Percentiles rank a stretch among this genome's conserved stretches.
These are phyloP conservation scores for Barnettozyma wickerhamii DNA, from an alignment of 805 yeast species.

Conservation along the genomic window DNA sequence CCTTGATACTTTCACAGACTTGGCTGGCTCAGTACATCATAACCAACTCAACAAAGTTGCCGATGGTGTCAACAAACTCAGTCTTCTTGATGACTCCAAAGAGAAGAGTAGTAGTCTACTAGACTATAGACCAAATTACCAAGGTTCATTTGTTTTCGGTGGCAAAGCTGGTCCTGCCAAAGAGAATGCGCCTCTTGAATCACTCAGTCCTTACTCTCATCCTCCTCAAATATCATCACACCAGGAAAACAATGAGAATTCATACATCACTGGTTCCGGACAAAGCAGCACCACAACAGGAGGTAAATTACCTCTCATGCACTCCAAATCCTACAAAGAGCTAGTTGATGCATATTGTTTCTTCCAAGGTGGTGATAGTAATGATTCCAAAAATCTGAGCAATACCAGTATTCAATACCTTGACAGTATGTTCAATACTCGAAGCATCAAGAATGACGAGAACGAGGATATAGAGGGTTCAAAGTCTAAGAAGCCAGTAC, in stretches of 20 bases:
- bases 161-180: background rate
- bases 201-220: background rate
- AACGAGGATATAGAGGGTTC: background rate
- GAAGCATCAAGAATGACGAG: background rate
- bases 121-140: slow-evolving; percentile 1
- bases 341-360: slow-evolving; percentile 59
- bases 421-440: slow-evolving; percentile 2
- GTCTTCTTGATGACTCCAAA: slow-evolving; percentile 6
- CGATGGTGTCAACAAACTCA: slow-evolving; percentile 8
- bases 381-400: background rate
- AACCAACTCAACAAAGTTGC: slow-evolving; percentile 3
- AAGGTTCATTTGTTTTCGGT: slow-evolving; percentile 4
- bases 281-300: background rate
- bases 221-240: background rate
- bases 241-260: background rate
- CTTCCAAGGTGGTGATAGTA: slow-evolving; percentile 32
- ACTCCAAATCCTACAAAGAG: slow-evolving; percentile 52
- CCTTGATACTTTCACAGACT: slow-evolving; percentile 6
- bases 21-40: background rate
- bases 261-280: background rate
- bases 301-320: slow-evolving; percentile 28
- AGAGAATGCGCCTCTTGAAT: background rate
- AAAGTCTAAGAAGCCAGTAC: background rate
- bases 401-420: slow-evolving; percentile 6
- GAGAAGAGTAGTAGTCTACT: slow-evolving; percentile 7